A percentile compares a stretch with the other conserved stretches of the same genome.
These are phyloP conservation scores for Mycotypha africana DNA, from an alignment of 371 early-diverging fungal genomes.

Conservation along the genomic window DNA sequence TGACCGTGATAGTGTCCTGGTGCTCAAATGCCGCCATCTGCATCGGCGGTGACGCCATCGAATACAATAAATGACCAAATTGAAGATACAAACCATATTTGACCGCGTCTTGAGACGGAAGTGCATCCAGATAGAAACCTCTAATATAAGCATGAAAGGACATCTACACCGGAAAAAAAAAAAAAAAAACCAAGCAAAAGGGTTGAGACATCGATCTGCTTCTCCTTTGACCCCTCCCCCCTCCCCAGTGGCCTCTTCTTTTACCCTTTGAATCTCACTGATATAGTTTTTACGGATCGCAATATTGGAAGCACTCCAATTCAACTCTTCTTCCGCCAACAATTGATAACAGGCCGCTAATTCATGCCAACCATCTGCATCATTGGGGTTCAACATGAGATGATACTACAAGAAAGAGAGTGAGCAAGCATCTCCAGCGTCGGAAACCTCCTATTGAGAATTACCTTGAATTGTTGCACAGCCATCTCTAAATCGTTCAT, in stretches of 20 bases:
- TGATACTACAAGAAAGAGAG: slow-evolving; percentile 5
- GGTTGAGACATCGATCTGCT: too few species aligned
- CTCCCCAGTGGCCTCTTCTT: too few species aligned
- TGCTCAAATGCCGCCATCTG: slow-evolving; percentile 54
- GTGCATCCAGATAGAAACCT: slow-evolving; percentile 23
- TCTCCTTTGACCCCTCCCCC: too few species aligned
- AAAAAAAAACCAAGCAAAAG: too few species aligned
- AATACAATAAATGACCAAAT: slow-evolving; percentile 59
- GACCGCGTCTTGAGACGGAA: background rate
- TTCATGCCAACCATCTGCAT: slow-evolving; percentile 61
- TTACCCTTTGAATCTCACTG: slow-evolving; percentile 55
- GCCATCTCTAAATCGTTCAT: slow-evolving; percentile 59
- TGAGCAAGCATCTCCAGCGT: too few species aligned
- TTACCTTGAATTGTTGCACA: slow-evolving; percentile 51
- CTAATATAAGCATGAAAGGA: slow-evolving; percentile 51
- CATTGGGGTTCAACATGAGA: slow-evolving; percentile 49
- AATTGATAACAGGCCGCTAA: slow-evolving; percentile 53
- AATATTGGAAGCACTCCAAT: slow-evolving; percentile 65
- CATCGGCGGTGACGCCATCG: slow-evolving; percentile 68
- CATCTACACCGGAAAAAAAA: slow-evolving; percentile 39
- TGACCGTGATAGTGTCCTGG: too few species aligned
- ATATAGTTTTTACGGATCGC: slow-evolving; percentile 41
- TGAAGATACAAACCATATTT: slow-evolving; percentile 38
- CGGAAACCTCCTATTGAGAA: slow-evolving; percentile 1
- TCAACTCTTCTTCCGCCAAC: slow-evolving; percentile 60